Evolutionary conservation across 768 basidiomycete species (phyloP).

Genomic region (Lactarius akahatsu): DNA sequence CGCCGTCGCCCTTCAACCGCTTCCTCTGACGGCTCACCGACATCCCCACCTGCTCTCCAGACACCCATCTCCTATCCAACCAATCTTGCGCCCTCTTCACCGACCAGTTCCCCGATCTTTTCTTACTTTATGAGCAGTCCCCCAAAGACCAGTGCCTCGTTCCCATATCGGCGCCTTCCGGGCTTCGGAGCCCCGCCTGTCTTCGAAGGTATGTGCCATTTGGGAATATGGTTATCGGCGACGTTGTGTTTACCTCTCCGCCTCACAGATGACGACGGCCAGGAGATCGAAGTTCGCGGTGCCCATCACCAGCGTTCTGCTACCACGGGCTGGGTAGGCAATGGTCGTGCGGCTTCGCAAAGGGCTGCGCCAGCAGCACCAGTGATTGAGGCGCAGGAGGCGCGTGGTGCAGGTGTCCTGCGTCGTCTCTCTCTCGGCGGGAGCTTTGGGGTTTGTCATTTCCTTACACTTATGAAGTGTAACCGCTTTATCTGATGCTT

Average conservation of each 20-base stretch:
- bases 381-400: conserved; percentile 44
- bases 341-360: conserved; percentile 52
- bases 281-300: conserved; percentile 20
- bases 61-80: conserved; percentile 24
- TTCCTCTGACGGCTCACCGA: conserved; percentile 25
- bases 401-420: conserved; percentile 69
- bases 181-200: conserved; percentile 23
- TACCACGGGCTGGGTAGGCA: conserved; percentile 49
- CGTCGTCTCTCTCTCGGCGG: conserved; percentile 72
- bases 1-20: conserved; percentile 24
- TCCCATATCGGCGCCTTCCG: conserved; percentile 22
- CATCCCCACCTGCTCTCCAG: conserved; percentile 21
- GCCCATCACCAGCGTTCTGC: conserved; percentile 47
- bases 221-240: not conserved
- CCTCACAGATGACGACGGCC: conserved; percentile 23
- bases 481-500: conserved; percentile 17
- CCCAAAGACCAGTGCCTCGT: conserved; percentile 20
- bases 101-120: conserved; percentile 26
- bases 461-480: not conserved
- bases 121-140: conserved; percentile 27
- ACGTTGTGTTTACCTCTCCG: not conserved
- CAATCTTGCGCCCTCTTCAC: conserved; percentile 22
- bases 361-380: conserved; percentile 31
- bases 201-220: conserved; percentile 24
- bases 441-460: conserved; percentile 55